These are phyloP conservation scores for Nidula microcarpa DNA, from an alignment of 768 basidiomycete genomes.

Conservation along the genomic window DNA sequence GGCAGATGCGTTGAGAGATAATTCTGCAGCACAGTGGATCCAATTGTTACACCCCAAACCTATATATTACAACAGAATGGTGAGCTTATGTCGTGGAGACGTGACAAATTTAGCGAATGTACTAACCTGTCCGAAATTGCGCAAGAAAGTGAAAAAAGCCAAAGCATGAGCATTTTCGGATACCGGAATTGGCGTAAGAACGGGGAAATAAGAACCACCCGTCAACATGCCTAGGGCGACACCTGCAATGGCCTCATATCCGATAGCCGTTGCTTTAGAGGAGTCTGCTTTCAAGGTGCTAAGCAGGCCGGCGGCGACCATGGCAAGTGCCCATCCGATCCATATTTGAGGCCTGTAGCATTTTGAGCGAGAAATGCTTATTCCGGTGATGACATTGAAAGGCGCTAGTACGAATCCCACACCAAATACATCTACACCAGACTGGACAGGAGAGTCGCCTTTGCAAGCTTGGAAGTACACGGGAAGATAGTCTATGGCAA, in stretches of 20 bases:
- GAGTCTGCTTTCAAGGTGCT: slow-evolving; percentile 12
- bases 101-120: too few species aligned
- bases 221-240: slow-evolving; percentile 16
- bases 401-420: slow-evolving; percentile 32
- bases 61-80: slow-evolving; percentile 10
- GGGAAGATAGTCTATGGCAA: slow-evolving; percentile 28
- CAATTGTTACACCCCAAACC: slow-evolving; percentile 52
- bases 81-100: too few species aligned
- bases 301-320: slow-evolving; percentile 32
- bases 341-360: slow-evolving; percentile 28
- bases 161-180: slow-evolving; percentile 37
- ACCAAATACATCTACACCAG: slow-evolving; percentile 32
- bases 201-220: slow-evolving; percentile 32
- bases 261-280: slow-evolving; percentile 7
- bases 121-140: slow-evolving; percentile 28
- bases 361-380: slow-evolving; percentile 19
- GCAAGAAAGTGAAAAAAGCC: slow-evolving; percentile 35
- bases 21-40: slow-evolving; percentile 49
- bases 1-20: slow-evolving; percentile 41
- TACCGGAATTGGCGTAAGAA: slow-evolving; percentile 42
- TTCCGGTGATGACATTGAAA: slow-evolving; percentile 29
- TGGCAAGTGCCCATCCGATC: slow-evolving; percentile 29
- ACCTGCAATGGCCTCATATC: slow-evolving; percentile 13
- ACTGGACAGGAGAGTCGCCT: slow-evolving; percentile 27
- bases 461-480: slow-evolving; percentile 45